Base-by-base conservation (phyloP, 148 eudicot genomes). In the Hydrangea macrophylla region DNA sequence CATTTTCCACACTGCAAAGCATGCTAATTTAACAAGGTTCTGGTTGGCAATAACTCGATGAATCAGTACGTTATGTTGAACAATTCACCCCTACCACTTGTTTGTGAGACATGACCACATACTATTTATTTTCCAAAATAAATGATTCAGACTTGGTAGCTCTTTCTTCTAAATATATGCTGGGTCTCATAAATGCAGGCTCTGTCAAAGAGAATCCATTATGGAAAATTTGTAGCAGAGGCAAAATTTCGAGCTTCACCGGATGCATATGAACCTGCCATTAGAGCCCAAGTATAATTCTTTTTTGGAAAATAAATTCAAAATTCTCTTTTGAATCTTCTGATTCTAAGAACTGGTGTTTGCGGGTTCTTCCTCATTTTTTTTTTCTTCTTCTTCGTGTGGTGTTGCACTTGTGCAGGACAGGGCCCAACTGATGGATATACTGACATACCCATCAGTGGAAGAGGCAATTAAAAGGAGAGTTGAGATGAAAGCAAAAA, bases 151-250 rank as follows among this genome's bases (percentile, higher is more conserved):
- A 9, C 18, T 42, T 11, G 48, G 48, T 3, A 1, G n/a, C 11
- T 42, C 48, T 42, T 42, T 15, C 17, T 42, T 7, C n/a, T n/a
- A 42, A 11, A 42, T 11, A 18, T 42, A 31, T 64, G 10, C 15
- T 32, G 60, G 18, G 36, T 51, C 37, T 40, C 13, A n/a, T 44
- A n/a, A 44, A 27, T 69, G 65, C 75, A 89, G 96, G 85, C 82
- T 36, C 83, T 89, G 44, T 89, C 96, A 13, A 89, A 89, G 78
- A 82, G 96, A 78, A 83, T 89, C 54, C 96, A 89, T 59, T 89
- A 89, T 54, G 96, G 96, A 30, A 89, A 89, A 82, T 89, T 81
- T 72, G 96, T 89, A 26, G 96, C 96, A 30, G 96, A 89, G 66
- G 91, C 96, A 33, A 89, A 89, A 67, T 89, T 84, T 28, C 85